Evolutionary conservation across 768 basidiomycete species (phyloP).

Genomic region (Phlebiopsis gigantea): DNA sequence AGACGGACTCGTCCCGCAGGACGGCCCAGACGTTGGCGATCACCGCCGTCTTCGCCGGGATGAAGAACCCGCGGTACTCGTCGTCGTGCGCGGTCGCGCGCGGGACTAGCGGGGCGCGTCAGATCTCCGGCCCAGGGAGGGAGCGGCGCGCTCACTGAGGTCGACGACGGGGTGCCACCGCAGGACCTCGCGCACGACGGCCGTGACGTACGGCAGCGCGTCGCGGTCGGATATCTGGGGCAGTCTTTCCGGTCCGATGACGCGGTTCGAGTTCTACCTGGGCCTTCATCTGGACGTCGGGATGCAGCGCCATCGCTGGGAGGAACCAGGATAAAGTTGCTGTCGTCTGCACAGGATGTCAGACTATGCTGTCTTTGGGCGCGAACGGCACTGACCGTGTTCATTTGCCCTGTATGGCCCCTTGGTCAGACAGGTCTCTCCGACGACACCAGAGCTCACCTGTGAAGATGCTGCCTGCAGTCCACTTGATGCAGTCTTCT

Average conservation of each 20-base stretch:
- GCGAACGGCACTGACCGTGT: background rate
- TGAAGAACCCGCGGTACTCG: slow-evolving; percentile 7
- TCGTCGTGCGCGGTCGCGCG: slow-evolving; percentile 13
- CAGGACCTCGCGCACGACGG: slow-evolving; percentile 27
- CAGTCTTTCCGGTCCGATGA: slow-evolving; percentile 21
- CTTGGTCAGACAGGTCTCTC: too few relatives aligned
- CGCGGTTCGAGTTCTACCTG: slow-evolving; percentile 24
- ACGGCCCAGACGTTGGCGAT: background rate
- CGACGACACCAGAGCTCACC: background rate
- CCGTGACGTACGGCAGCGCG: slow-evolving; percentile 24
- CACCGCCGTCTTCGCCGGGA: slow-evolving; percentile 10
- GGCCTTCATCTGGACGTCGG: slow-evolving; percentile 20
- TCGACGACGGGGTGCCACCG: slow-evolving; percentile 22
- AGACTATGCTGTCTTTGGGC: background rate
- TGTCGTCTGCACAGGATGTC: background rate
- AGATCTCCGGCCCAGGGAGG: background rate
- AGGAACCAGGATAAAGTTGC: slow-evolving; percentile 14
- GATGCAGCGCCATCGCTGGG: slow-evolving; percentile 24
- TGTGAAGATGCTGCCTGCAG: background rate
- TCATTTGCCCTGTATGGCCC: background rate
- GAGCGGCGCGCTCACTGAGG: background rate
- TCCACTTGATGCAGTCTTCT: slow-evolving; percentile 1
- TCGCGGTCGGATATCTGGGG: slow-evolving; percentile 19
- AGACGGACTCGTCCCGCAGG: slow-evolving; percentile 3
- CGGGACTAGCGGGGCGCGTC: too few relatives aligned